Evolutionary conservation across 2,329 filamentous ascomycete genomes (phyloP).

Genomic region (Ceratocystiopsis sp.): DNA sequence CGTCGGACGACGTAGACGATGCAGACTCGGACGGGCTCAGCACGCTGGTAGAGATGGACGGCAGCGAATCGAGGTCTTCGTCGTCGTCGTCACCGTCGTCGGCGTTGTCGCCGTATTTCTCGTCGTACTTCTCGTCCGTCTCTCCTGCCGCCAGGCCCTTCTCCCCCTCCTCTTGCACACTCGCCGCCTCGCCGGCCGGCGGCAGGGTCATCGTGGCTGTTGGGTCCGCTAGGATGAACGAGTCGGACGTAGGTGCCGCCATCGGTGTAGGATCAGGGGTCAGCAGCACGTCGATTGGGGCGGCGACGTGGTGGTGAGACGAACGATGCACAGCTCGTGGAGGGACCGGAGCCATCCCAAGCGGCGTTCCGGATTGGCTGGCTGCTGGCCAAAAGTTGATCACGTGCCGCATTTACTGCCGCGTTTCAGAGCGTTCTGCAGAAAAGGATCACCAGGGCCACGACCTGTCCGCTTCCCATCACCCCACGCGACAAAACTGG

Average conservation of each 20-base stretch:
- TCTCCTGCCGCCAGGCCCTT: too few relatives aligned
- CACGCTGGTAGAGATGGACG: slow-evolving; percentile 38
- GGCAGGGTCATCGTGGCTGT: slow-evolving; percentile 17
- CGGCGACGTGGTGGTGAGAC: too few relatives aligned
- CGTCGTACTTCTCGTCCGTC: not conserved
- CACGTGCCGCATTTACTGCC: too few relatives aligned
- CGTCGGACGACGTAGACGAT: slow-evolving; percentile 48
- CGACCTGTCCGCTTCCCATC: too few relatives aligned
- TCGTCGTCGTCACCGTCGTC: slow-evolving; percentile 22
- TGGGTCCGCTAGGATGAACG: slow-evolving; percentile 33
- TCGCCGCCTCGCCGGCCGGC: not conserved
- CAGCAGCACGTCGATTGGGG: too few relatives aligned
- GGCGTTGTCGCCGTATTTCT: not conserved
- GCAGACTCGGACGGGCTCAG: slow-evolving; percentile 13
- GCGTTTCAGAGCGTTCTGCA: too few relatives aligned
- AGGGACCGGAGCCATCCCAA: too few relatives aligned
- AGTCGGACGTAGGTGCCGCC: slow-evolving; percentile 22
- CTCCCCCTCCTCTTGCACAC: not conserved
- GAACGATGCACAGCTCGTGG: too few relatives aligned
- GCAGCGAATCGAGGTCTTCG: slow-evolving; percentile 46
- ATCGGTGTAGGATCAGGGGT: not conserved
- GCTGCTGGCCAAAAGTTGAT: too few relatives aligned
- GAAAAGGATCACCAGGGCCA: too few relatives aligned
- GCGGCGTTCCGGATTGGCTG: too few relatives aligned
- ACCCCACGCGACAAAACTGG: too few relatives aligned